Percentiles rank a stretch among this genome's conserved stretches.
phyloP scores from a whole-genome alignment of 2,329 filamentous ascomycete genomes.

The Calonectria hawksworthii region DNA sequence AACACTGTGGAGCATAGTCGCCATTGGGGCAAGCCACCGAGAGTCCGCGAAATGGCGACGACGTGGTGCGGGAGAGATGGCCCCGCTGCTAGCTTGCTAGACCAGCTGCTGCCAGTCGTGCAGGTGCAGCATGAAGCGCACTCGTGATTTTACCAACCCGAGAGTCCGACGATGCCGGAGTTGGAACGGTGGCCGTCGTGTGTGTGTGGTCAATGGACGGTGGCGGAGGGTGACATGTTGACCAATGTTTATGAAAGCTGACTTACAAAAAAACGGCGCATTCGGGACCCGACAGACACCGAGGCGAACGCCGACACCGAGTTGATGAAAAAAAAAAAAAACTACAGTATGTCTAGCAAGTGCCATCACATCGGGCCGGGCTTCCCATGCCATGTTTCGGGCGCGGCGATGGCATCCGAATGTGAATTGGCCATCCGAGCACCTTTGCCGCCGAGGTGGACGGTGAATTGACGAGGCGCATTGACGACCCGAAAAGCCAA shows the following conservation, averaged over 20 bases:
- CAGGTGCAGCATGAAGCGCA: constrained; percentile 26
- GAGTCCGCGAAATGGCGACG: constrained; percentile 32
- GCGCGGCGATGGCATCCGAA: background rate
- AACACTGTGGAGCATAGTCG: background rate
- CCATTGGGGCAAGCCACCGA: constrained; percentile 10
- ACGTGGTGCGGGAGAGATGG: constrained; percentile 23
- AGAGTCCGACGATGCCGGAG: constrained; percentile 40
- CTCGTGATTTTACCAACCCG: constrained; percentile 38
- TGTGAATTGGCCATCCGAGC: background rate
- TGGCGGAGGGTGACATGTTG: constrained; percentile 12
- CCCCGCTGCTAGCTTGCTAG: constrained; percentile 22
- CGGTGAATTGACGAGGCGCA: background rate
- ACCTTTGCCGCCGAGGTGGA: background rate
- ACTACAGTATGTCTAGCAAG: background rate
- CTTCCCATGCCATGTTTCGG: background rate
- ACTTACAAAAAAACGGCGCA: background rate
- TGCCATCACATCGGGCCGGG: constrained; percentile 10
- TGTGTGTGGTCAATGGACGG: constrained; percentile 2
- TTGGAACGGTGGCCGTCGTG: constrained; percentile 23
- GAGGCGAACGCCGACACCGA: background rate
- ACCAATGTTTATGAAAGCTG: constrained; percentile 6
- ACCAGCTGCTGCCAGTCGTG: constrained; percentile 19
- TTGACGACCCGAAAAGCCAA: background rate
- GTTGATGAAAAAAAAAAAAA: background rate
- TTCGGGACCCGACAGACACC: constrained; percentile 19